phyloP scores from a whole-genome alignment of 2,329 filamentous ascomycete genomes.

The Falciphora oryzae region DNA sequence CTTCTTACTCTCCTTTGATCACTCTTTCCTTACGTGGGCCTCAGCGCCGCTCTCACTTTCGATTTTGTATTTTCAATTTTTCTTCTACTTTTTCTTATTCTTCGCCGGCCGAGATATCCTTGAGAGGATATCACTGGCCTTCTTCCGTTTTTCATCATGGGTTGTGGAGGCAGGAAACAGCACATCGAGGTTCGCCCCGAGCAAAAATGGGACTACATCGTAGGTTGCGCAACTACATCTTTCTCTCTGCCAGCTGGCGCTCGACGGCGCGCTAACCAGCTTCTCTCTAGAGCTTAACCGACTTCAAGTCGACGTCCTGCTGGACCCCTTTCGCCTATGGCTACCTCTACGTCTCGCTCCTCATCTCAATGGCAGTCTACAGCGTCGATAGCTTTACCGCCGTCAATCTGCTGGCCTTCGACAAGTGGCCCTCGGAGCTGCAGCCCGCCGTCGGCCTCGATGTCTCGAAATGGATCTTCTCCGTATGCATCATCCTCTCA shows the following conservation, averaged over 20 bases:
- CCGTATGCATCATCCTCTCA: conserved; percentile 84
- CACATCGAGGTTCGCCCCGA: conserved; percentile 65
- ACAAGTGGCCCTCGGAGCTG: conserved; percentile 82
- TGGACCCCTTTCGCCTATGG: conserved; percentile 73
- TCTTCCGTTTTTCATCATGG: conserved; percentile 42
- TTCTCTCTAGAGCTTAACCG: conserved; percentile 43
- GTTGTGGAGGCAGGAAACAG: conserved; percentile 39
- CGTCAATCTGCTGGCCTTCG: conserved; percentile 82
- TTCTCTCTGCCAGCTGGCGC: conserved; percentile 13
- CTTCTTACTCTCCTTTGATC: conserved; percentile 14
- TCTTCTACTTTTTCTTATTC: conserved; percentile 9
- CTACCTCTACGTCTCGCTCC: conserved; percentile 75
- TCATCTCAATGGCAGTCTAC: conserved; percentile 80
- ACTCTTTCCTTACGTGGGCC: conserved; percentile 16
- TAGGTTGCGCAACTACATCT: conserved; percentile 35
- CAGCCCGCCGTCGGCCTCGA: conserved; percentile 69
- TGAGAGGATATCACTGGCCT: conserved; percentile 21
- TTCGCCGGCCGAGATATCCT: conserved; percentile 10
- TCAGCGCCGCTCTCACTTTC: conserved; percentile 13
- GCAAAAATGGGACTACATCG: conserved; percentile 93
- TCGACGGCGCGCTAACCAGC: background rate
- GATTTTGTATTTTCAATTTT: conserved; percentile 11
- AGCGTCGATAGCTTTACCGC: conserved; percentile 89
- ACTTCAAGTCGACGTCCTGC: conserved; percentile 81
- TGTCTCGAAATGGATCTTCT: conserved; percentile 92